Percentiles rank a stretch among this genome's conserved stretches.
phyloP scores from a whole-genome alignment of 2,329 filamentous ascomycete species.

The Botryotinia globosa region DNA sequence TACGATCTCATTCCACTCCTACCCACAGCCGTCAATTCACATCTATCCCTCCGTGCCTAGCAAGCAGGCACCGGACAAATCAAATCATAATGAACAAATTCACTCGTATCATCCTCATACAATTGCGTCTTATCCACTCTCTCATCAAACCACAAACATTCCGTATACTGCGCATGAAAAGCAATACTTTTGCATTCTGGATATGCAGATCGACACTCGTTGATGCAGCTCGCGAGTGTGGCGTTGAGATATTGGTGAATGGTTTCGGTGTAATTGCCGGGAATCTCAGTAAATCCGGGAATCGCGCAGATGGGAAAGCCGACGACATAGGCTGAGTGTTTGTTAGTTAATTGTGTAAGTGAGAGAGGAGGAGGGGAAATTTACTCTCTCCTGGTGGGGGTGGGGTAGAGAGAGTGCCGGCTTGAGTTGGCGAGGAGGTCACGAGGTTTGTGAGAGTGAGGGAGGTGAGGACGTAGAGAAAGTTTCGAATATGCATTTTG shows the following conservation, averaged over 20 bases:
- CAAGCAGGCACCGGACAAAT: conserved; percentile 9
- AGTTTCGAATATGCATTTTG: not conserved
- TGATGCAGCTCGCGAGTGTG: not conserved
- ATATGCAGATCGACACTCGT: conserved; percentile 16
- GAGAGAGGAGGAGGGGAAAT: no score
- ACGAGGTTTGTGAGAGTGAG: conserved; percentile 7
- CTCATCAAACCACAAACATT: conserved; percentile 16
- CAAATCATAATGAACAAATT: conserved; percentile 20
- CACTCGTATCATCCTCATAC: conserved; percentile 14
- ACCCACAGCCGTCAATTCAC: no score
- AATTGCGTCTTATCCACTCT: conserved; percentile 8
- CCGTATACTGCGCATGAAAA: conserved; percentile 4
- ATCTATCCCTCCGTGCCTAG: not conserved
- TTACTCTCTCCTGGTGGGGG: conserved; percentile 16
- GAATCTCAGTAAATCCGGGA: not conserved
- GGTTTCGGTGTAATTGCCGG: conserved; percentile 7
- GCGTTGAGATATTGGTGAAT: not conserved
- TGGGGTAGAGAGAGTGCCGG: not conserved
- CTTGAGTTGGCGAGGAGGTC: not conserved
- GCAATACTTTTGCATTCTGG: conserved; percentile 13
- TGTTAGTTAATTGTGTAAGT: not conserved
- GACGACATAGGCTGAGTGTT: not conserved
- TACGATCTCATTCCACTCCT: no score
- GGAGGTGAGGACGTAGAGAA: not conserved
- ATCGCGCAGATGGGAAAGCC: conserved; percentile 3